Conservation (phyloP, 2,329 filamentous ascomycete genomes). For the Fusarium illudens region DNA sequence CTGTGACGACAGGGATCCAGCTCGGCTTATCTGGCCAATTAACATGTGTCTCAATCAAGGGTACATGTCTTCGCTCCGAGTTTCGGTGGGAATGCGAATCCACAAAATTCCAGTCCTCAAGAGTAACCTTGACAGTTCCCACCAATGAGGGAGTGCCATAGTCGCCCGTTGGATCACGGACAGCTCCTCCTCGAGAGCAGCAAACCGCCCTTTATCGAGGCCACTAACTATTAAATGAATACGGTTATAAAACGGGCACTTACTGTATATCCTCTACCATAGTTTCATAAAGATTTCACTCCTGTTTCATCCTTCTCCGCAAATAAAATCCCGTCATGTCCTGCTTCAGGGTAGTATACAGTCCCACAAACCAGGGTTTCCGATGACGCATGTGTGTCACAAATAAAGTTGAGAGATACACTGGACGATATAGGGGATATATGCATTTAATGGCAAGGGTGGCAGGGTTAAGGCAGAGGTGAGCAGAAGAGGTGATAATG, state of each 20-base stretch:
- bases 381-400: background rate
- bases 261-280: background rate
- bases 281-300: background rate
- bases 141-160: background rate
- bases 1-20: background rate
- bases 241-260: background rate
- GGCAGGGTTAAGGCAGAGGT: background rate
- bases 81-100: background rate
- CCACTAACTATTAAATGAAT: background rate
- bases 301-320: background rate
- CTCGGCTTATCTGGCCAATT: background rate
- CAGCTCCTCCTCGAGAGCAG: background rate
- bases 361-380: background rate
- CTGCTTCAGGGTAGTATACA: background rate
- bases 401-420: background rate
- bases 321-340: background rate
- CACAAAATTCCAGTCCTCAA: background rate
- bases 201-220: background rate
- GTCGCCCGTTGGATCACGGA: background rate
- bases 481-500: background rate
- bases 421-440: background rate
- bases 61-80: background rate
- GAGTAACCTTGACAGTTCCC: background rate
- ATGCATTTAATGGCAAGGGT: background rate
- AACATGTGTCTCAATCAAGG: background rate